A percentile compares a stretch with the other conserved stretches of the same genome.
These are phyloP conservation scores for Combretum micranthum DNA, from an alignment of 345 rosid species.

Conservation along the genomic window DNA sequence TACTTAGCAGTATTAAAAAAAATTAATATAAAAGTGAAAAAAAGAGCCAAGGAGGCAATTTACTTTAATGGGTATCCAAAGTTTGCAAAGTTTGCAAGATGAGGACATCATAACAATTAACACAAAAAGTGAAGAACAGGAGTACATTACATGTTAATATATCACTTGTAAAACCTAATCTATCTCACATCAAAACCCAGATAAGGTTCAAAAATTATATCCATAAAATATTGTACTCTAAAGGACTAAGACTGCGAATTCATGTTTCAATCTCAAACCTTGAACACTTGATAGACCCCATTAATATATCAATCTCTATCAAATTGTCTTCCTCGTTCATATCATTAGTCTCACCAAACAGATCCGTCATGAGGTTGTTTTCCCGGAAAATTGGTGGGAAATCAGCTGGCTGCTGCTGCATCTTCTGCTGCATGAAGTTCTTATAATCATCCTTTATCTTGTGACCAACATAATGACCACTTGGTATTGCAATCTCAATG, in stretches of 20 bases:
- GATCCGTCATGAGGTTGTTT: slow-evolving; percentile 17
- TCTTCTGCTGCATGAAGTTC: slow-evolving; percentile 12
- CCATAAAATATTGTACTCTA: background rate
- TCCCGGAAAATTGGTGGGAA: slow-evolving; percentile 15
- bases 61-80: slow-evolving; percentile 34
- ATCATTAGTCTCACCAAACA: slow-evolving; percentile 22
- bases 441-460: slow-evolving; percentile 9
- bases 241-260: background rate
- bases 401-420: slow-evolving; percentile 7
- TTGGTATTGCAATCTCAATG: slow-evolving; percentile 38
- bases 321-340: slow-evolving; percentile 39
- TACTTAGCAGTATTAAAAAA: too few species aligned
- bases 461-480: slow-evolving; percentile 24
- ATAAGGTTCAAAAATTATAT: background rate
- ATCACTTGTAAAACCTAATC: slow-evolving; percentile 3
- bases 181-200: slow-evolving; percentile 14
- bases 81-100: slow-evolving; percentile 19
- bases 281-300: slow-evolving; percentile 40
- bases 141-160: background rate
- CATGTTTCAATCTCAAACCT: slow-evolving; percentile 33
- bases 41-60: too few species aligned
- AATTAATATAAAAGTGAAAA: too few species aligned
- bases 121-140: background rate
- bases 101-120: background rate
- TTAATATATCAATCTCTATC: slow-evolving; percentile 41